Base-by-base conservation (phyloP, 1,284 basidiomycete species). In the Trichosporon faecale region DNA sequence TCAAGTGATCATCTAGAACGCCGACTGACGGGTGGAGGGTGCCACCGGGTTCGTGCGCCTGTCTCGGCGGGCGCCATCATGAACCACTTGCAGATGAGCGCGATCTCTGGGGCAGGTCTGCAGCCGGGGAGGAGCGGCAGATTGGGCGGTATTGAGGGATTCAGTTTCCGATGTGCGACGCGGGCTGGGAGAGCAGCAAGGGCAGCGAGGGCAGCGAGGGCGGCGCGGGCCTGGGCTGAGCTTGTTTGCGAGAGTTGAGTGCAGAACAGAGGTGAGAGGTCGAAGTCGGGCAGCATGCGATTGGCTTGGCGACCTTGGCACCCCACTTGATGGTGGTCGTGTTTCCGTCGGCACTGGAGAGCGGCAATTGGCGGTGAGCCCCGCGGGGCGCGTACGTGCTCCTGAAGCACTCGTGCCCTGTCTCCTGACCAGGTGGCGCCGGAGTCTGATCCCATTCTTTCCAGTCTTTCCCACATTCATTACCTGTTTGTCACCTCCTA, bases 231-330 rank as follows among this genome's bases (percentile, higher is more conserved):
- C 49, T 52, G 49, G 49, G 49, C 49, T 25, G 49, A 52, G 49
- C 49, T 52, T 52, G 57, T 21, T 33, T 16, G 16, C 3, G 29
- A 4, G 18, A 61, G 27, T n/a, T 3, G 18, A 11, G 29, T n/a
- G 11, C 12, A 18, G 12, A 11, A 9, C 27, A 27, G 25, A 29
- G 25, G 14, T 7, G 16, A 5, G 27, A 29, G 27, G 18, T 9
- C 0, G 23, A 29, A 18, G 25, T 29, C 57, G 57, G 57, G 57
- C 57, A 61, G 29, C 27, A n/a, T 16, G 14, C 16, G 27, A 4
- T 18, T n/a, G 29, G 57, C 57, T 61, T 61, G 57, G 57, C 57
- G 57, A 2, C 6, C 57, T 61, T 61, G 57, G 57, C 57, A 61
- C 27, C 57, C 57, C 57, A 61, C 57, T 33, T n/a, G 27, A 29